Conservation (phyloP, 371 early-diverging fungal species). For the Dinochytrium kinnereticum region DNA sequence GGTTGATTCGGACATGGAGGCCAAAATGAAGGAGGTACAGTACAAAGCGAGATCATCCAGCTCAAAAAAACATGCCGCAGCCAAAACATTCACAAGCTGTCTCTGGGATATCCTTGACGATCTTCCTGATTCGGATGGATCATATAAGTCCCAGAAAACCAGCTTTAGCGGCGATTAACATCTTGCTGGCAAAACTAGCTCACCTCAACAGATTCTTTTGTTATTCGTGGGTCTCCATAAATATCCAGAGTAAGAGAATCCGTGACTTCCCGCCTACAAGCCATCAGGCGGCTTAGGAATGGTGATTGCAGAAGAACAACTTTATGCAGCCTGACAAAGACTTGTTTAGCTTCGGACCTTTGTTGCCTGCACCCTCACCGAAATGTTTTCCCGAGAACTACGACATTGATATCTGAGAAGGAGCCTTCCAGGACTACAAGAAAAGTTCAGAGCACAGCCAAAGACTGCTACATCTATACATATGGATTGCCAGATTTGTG, state of each 20-base stretch:
- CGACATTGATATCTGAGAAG: conserved; percentile 37
- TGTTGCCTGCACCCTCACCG: neutral
- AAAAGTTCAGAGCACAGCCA: neutral
- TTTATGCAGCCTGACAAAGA: conserved; percentile 30
- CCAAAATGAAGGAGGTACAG: conserved; percentile 32
- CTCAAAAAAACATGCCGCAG: conserved; percentile 50
- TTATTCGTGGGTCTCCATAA: conserved; percentile 32
- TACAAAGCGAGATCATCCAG: conserved; percentile 26
- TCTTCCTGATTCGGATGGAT: conserved; percentile 14
- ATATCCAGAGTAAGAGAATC: conserved; percentile 26
- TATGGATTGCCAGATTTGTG: conserved; percentile 12
- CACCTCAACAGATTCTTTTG: conserved; percentile 36
- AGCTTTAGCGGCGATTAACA: conserved; percentile 12
- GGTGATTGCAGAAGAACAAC: conserved; percentile 42
- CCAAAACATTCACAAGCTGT: conserved; percentile 31
- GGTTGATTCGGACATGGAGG: conserved; percentile 16
- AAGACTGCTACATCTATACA: neutral
- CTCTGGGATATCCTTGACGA: neutral
- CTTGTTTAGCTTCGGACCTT: neutral
- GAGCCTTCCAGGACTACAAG: conserved; percentile 25
- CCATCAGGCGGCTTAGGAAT: conserved; percentile 31
- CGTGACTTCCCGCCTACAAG: neutral
- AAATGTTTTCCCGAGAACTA: conserved; percentile 28
- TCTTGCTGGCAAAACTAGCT: neutral
- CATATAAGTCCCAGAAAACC: conserved; percentile 42